phyloP scores from a whole-genome alignment of 1,284 basidiomycete species.

The Inonotus hispidus region DNA sequence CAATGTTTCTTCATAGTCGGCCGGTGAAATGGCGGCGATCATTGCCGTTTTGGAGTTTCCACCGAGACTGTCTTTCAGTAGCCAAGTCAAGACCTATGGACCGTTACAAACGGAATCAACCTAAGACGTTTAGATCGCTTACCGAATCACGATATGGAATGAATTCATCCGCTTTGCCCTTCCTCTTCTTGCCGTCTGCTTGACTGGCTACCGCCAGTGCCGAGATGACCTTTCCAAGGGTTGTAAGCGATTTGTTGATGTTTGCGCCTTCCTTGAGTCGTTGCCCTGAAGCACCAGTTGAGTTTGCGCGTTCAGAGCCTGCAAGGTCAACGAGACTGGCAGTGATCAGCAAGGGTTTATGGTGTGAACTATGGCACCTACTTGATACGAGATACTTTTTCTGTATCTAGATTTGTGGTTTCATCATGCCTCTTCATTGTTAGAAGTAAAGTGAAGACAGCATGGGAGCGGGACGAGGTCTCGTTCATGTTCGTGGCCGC shows the following conservation, averaged over 20 bases:
- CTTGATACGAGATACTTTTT: constrained; percentile 96
- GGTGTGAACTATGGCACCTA: constrained; percentile 30
- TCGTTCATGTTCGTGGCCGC: constrained; percentile 99
- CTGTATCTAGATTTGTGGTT: constrained; percentile 82
- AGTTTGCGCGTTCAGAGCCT: constrained; percentile 96
- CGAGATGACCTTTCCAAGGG: constrained; percentile 96
- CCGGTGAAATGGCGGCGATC: constrained; percentile 98
- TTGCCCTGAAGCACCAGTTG: constrained; percentile 93
- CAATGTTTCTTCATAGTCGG: constrained; percentile 96
- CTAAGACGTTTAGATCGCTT: constrained; percentile 26
- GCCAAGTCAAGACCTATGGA: constrained; percentile 85
- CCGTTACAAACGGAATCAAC: not conserved
- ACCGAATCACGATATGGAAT: constrained; percentile 94
- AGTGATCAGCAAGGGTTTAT: constrained; percentile 1
- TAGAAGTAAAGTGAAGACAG: constrained; percentile 92
- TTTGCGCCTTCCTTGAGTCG: constrained; percentile 94
- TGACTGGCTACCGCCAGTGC: constrained; percentile 79
- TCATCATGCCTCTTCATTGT: constrained; percentile 86
- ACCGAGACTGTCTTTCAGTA: constrained; percentile 94
- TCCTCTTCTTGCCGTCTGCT: constrained; percentile 65
- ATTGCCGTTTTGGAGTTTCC: constrained; percentile 94
- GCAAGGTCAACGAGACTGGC: constrained; percentile 86
- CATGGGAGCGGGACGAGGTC: constrained; percentile 97
- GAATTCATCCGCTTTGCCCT: constrained; percentile 83
- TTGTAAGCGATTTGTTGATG: constrained; percentile 97